Evolutionary conservation across 768 basidiomycete species (phyloP).

Genomic region (Saitozyma podzolica): DNA sequence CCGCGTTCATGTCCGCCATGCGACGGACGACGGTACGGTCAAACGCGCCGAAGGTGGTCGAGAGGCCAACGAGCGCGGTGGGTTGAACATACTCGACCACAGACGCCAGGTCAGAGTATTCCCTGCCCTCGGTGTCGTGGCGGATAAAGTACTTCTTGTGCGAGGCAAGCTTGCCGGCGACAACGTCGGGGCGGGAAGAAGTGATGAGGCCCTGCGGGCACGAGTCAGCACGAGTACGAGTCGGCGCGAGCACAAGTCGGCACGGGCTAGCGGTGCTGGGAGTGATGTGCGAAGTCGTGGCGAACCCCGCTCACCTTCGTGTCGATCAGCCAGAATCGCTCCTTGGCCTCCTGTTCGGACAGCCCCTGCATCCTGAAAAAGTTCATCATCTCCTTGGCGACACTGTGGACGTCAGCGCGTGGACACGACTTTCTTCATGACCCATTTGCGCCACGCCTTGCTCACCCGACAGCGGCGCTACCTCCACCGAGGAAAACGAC

Average conservation of each 20-base stretch:
- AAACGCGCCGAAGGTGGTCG: slow-evolving; percentile 82
- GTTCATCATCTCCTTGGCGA: slow-evolving; percentile 78
- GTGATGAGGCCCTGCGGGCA: slow-evolving; percentile 71
- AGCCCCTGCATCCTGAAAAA: slow-evolving; percentile 84
- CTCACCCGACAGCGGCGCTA: slow-evolving; percentile 73
- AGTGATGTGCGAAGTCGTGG: too few relatives aligned
- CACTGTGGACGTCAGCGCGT: slow-evolving; percentile 54
- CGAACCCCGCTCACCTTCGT: slow-evolving; percentile 57
- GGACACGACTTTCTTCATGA: not conserved
- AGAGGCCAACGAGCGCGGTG: slow-evolving; percentile 83
- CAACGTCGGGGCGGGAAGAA: slow-evolving; percentile 63
- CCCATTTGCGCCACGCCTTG: not conserved
- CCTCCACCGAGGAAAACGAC: slow-evolving; percentile 94
- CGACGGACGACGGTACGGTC: slow-evolving; percentile 66
- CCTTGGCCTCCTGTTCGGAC: slow-evolving; percentile 71
- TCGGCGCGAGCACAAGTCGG: too few relatives aligned
- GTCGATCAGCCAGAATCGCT: slow-evolving; percentile 78
- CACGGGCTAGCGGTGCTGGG: too few relatives aligned
- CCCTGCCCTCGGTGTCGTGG: slow-evolving; percentile 72
- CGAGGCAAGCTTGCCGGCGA: slow-evolving; percentile 62
- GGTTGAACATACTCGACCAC: slow-evolving; percentile 80
- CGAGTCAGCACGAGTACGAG: not conserved
- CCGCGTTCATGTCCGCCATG: slow-evolving; percentile 72
- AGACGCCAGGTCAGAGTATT: slow-evolving; percentile 71
- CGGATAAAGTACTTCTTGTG: slow-evolving; percentile 89